A percentile compares a stretch with the other conserved stretches of the same genome.
phyloP scores from a whole-genome alignment of 257 asterid species.

The Solanum neorickii region DNA sequence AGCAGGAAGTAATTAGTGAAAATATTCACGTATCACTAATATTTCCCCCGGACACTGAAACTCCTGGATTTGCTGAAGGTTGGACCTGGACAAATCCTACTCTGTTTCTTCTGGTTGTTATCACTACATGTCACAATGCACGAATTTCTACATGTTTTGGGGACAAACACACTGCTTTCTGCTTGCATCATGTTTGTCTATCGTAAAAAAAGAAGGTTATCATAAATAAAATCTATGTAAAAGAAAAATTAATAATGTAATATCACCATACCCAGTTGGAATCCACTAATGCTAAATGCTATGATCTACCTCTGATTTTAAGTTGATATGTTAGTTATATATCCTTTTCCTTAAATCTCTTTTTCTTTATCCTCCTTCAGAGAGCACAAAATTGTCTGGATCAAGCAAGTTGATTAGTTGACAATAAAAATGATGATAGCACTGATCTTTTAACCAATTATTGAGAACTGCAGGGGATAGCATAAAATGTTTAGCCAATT shows the following conservation, averaged over 20 bases:
- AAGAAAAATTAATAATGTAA: too few relatives aligned
- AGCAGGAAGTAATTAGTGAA: conserved; percentile 72
- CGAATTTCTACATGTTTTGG: not conserved
- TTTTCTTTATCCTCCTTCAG: not conserved
- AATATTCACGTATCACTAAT: conserved; percentile 84
- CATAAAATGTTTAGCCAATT: not conserved
- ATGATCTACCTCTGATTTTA: not conserved
- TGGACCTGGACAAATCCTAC: not conserved
- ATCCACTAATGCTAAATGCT: not conserved
- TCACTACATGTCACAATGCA: not conserved
- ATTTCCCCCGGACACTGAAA: conserved; percentile 95
- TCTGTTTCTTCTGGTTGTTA: not conserved
- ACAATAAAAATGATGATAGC: not conserved
- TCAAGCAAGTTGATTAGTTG: not conserved
- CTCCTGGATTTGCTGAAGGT: conserved; percentile 93
- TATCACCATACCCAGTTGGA: too few relatives aligned
- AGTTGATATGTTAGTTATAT: not conserved
- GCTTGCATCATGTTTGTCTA: not conserved
- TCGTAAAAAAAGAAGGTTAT: too few relatives aligned
- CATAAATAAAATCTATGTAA: too few relatives aligned
- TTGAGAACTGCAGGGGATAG: not conserved
- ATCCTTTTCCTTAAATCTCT: not conserved
- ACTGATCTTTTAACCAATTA: not conserved
- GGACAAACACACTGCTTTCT: not conserved
- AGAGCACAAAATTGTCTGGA: not conserved